phyloP scores from a whole-genome alignment of 306 rosid species.

The Elaeagnus macrophylla region DNA sequence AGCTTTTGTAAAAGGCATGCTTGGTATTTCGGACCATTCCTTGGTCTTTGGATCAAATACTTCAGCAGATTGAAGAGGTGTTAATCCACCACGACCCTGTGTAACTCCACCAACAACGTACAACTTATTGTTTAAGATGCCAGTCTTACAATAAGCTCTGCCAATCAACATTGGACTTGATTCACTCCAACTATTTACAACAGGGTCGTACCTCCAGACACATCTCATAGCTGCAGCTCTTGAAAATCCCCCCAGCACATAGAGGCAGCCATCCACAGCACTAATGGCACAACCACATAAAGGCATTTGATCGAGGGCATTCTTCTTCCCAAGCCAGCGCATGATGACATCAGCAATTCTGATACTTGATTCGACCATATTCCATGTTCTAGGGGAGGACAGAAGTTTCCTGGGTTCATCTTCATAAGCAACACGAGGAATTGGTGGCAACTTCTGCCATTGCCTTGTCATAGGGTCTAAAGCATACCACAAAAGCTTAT shows the following conservation, averaged over 20 bases:
- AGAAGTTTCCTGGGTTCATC: constrained; percentile 48
- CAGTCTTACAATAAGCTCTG: constrained; percentile 89
- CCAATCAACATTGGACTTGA: constrained; percentile 67
- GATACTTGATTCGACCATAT: constrained; percentile 55
- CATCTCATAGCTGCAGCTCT: constrained; percentile 66
- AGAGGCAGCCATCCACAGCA: constrained; percentile 74
- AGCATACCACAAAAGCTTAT: constrained; percentile 64
- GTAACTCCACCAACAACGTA: constrained; percentile 95
- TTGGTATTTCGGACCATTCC: constrained; percentile 68
- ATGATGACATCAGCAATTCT: constrained; percentile 66
- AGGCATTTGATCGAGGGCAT: constrained; percentile 69
- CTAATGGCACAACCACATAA: constrained; percentile 83
- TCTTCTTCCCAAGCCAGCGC: constrained; percentile 75
- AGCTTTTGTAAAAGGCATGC: constrained; percentile 88
- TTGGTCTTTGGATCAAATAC: constrained; percentile 66
- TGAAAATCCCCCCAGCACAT: constrained; percentile 92
- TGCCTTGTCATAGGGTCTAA: constrained; percentile 60
- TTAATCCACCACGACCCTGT: constrained; percentile 65
- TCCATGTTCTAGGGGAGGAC: constrained; percentile 60
- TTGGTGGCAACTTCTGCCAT: constrained; percentile 81
- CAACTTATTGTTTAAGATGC: constrained; percentile 69
- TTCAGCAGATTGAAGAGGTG: constrained; percentile 94
- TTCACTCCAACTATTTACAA: constrained; percentile 61
- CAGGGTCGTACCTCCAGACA: constrained; percentile 72
- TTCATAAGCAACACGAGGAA: constrained; percentile 53